Conservation (phyloP, 2,329 filamentous ascomycete species). For the Colletotrichum echinochloae region DNA sequence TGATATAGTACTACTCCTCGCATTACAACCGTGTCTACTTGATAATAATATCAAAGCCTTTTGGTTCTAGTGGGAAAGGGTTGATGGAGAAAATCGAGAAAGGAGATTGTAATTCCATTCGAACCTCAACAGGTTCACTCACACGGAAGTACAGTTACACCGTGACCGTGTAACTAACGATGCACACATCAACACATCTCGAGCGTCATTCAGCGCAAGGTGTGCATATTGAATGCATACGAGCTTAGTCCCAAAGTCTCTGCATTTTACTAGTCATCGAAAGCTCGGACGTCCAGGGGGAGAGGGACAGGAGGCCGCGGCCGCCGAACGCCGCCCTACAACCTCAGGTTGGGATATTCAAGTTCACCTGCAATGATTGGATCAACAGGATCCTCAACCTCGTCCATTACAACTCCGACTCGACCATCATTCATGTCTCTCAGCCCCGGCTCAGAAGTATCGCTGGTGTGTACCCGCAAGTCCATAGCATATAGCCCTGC, state of each 20-base stretch:
- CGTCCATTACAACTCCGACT: neutral
- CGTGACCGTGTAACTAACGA: neutral
- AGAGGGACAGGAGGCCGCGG: neutral
- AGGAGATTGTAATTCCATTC: neutral
- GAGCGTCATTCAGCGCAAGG: neutral
- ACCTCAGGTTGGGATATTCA: neutral
- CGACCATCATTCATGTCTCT: neutral
- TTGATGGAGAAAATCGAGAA: too few species aligned
- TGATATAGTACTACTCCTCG: neutral
- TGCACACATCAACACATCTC: too few species aligned
- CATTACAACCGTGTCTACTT: neutral
- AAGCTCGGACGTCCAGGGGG: neutral
- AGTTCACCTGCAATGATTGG: neutral
- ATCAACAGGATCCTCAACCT: neutral
- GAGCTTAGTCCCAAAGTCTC: neutral
- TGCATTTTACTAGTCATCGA: neutral
- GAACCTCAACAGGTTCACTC: neutral
- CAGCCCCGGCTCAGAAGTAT: neutral
- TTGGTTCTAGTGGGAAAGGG: too few species aligned
- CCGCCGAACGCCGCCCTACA: neutral
- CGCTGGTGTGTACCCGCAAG: neutral
- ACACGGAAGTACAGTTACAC: too few species aligned
- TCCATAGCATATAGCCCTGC: neutral
- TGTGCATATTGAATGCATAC: neutral
- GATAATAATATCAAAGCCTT: too few species aligned